Evolutionary conservation across 2,329 filamentous ascomycete species (phyloP).

Genomic region (Fusarium bulbicola): DNA sequence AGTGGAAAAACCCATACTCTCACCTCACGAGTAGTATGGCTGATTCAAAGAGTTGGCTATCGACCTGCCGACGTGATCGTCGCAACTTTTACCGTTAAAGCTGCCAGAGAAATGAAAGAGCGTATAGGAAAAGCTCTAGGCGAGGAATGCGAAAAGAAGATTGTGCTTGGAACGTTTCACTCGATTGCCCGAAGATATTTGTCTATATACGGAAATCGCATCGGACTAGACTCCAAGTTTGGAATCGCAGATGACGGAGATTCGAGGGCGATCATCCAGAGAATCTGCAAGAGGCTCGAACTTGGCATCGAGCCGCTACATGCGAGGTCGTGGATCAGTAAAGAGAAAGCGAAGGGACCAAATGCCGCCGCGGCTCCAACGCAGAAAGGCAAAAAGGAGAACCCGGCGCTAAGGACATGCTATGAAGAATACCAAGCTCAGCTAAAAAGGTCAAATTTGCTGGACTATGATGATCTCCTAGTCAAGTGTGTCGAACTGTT

Average conservation of each 20-base stretch:
- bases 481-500: conserved; percentile 85
- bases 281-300: conserved; percentile 80
- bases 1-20: conserved; percentile 95
- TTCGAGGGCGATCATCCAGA: conserved; percentile 79
- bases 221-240: conserved; percentile 85
- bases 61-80: conserved; percentile 90
- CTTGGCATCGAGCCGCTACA: conserved; percentile 73
- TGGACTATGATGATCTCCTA: conserved; percentile 95
- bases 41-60: conserved; percentile 76
- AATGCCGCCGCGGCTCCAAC: conserved; percentile 55
- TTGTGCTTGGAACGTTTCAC: conserved; percentile 94
- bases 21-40: conserved; percentile 89
- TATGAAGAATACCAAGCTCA: conserved; percentile 83
- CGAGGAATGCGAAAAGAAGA: conserved; percentile 74
- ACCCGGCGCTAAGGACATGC: conserved; percentile 70
- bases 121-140: conserved; percentile 86
- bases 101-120: conserved; percentile 91
- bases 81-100: conserved; percentile 97
- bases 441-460: conserved; percentile 77
- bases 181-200: conserved; percentile 90
- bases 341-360: conserved; percentile 67
- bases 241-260: conserved; percentile 90
- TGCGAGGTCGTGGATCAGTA: conserved; percentile 81
- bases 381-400: conserved; percentile 51
- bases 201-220: conserved; percentile 81